Evolutionary conservation across 805 yeast genomes (phyloP).

Genomic region (Myxozyma geophila): DNA sequence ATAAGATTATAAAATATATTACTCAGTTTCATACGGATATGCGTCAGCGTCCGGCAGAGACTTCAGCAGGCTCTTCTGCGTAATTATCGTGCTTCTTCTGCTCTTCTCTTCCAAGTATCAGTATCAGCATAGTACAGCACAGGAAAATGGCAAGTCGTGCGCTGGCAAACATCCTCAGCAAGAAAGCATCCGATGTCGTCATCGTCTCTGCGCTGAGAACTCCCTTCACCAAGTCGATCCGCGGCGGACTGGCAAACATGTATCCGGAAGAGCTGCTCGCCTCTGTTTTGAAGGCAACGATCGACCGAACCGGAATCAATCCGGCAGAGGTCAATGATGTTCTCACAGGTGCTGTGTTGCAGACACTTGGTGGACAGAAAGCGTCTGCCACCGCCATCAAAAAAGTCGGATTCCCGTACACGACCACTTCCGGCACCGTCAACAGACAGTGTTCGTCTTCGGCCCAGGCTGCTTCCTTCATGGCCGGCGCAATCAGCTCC

Average conservation of each 20-base stretch:
- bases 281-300: slow-evolving; percentile 44
- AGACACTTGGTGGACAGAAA: slow-evolving; percentile 49
- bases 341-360: slow-evolving; percentile 49
- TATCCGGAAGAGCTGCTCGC: slow-evolving; percentile 48
- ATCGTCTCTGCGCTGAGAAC: slow-evolving; percentile 48
- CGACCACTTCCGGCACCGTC: slow-evolving; percentile 47
- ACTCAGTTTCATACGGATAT: too few relatives aligned
- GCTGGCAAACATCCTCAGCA: slow-evolving; percentile 15
- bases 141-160: slow-evolving; percentile 13
- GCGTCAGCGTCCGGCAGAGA: too few relatives aligned
- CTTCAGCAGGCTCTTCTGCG: too few relatives aligned
- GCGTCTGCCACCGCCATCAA: slow-evolving; percentile 48
- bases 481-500: slow-evolving; percentile 44
- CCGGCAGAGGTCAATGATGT: slow-evolving; percentile 46
- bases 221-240: slow-evolving; percentile 47
- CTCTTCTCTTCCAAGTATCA: too few relatives aligned
- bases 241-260: slow-evolving; percentile 48
- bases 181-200: slow-evolving; percentile 43
- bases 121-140: neutral
- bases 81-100: too few relatives aligned
- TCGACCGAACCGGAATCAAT: slow-evolving; percentile 42
- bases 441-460: slow-evolving; percentile 51
- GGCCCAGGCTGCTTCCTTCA: slow-evolving; percentile 47
- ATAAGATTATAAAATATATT: too few relatives aligned
- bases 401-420: slow-evolving; percentile 45